These are phyloP conservation scores for Nicotiana paniculata DNA, from an alignment of 257 asterid species.

Conservation along the genomic window DNA sequence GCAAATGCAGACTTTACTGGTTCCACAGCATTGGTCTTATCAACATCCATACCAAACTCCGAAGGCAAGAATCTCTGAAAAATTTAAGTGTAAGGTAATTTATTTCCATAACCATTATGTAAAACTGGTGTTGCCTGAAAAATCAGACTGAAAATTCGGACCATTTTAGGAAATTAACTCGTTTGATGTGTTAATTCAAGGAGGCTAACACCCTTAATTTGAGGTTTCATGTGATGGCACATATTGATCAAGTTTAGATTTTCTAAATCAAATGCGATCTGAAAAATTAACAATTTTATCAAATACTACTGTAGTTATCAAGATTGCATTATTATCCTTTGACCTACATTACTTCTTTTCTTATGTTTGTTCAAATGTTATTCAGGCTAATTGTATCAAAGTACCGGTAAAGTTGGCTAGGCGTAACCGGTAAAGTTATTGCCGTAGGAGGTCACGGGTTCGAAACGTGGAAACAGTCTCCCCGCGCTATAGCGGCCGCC, in stretches of 20 bases:
- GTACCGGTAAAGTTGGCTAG: too few species aligned
- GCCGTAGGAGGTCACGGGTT: too few species aligned
- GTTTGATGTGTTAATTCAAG: neutral
- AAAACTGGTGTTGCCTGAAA: too few species aligned
- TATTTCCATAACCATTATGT: neutral
- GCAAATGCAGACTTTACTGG: slow-evolving; percentile 45
- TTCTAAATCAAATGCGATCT: neutral
- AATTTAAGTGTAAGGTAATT: neutral
- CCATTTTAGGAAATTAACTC: neutral
- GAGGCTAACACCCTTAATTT: neutral
- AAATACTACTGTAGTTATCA: neutral
- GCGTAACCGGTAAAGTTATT: too few species aligned
- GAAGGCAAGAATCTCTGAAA: slow-evolving; percentile 75
- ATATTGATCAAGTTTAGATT: neutral
- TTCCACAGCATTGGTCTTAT: slow-evolving; percentile 46
- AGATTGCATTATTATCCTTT: neutral
- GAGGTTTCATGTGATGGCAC: neutral
- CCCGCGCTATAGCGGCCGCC: too few species aligned
- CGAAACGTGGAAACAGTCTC: too few species aligned
- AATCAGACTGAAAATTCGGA: too few species aligned
- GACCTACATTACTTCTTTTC: neutral
- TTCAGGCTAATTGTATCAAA: neutral
- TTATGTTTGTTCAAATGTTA: neutral
- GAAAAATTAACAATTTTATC: neutral
- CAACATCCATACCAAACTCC: slow-evolving; percentile 67